Evolutionary conservation across 2,329 filamentous ascomycete genomes (phyloP).

Genomic region (Claviceps sp.): DNA sequence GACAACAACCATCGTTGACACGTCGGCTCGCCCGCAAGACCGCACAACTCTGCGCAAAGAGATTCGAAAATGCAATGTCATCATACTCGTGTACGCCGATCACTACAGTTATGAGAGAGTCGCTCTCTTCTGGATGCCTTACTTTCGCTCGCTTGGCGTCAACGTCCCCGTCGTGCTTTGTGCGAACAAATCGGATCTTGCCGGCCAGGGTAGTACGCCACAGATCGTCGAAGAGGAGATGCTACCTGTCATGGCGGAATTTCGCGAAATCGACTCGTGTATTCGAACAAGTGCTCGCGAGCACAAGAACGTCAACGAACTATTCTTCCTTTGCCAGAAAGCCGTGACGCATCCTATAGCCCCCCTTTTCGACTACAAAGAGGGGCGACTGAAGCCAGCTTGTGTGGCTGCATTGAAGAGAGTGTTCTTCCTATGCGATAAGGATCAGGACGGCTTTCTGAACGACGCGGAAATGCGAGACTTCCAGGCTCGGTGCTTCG

Average conservation of each 20-base stretch:
- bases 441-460: conserved; percentile 86
- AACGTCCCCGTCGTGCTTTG: conserved; percentile 96
- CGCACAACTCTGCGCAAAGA: conserved; percentile 82
- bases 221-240: conserved; percentile 94
- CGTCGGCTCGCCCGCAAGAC: conserved; percentile 87
- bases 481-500: conserved; percentile 86
- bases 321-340: conserved; percentile 96
- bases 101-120: conserved; percentile 98
- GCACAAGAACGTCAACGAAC: conserved; percentile 87
- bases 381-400: conserved; percentile 73
- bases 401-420: conserved; percentile 76
- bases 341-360: conserved; percentile 95
- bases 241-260: conserved; percentile 95
- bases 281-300: conserved; percentile 88
- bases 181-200: conserved; percentile 92
- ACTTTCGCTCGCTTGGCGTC: conserved; percentile 94
- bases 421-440: conserved; percentile 92
- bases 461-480: conserved; percentile 83
- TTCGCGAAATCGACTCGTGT: conserved; percentile 96
- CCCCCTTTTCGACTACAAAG: conserved; percentile 92
- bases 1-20: conserved; percentile 94
- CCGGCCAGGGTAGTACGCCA: conserved; percentile 57
- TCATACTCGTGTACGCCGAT: conserved; percentile 91
- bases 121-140: conserved; percentile 95
- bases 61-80: conserved; percentile 93